Base-by-base conservation (phyloP, 331 rosid species). In the Phaseolus coccineus region DNA sequence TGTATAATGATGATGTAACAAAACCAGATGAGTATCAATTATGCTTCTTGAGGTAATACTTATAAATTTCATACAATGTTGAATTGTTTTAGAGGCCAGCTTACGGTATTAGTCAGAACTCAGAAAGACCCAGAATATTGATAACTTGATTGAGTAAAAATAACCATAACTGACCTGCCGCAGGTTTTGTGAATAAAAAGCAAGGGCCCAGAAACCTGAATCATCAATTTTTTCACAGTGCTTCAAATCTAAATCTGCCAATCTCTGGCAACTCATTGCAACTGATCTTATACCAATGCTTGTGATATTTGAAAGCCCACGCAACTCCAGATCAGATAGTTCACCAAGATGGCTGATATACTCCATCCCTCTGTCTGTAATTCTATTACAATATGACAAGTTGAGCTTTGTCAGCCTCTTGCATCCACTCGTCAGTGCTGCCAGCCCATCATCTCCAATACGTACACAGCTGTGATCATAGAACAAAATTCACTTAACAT, bases 381-480 rank as follows among this genome's bases (percentile, higher is more conserved):
- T 76, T 58, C 85, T 82, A 59, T 53, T 86, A 87, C 94, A 90
- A 75, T 90, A 90, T 70, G 94, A 88, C 79, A 90, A 65, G 84
- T 90, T 90, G 57, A 90, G 92, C 44, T 85, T 88, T 25, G 39
- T 77, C 88, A 88, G 71, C 69, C 73, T 82, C 76, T 83, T 88
- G 89, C 92, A 88, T 31, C 90, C 89, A 51, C 78, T 81, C 11
- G 90, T 31, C 11, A 90, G 80, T 6, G 88, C 89, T 53, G 84
- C 89, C 57, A 90, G 71, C 35, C 90, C 94, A 30, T 85, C 90
- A 81, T 90, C 94, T 73, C 90, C 94, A 16, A 90, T 52, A 59
- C 81, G 71, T 28, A 64, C 80, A 81, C 94, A 90, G 68, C 94
- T 90, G 84, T 86, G 85, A 72, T 73, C 24, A 57, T 62, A 52